A percentile compares a stretch with the other conserved stretches of the same genome.
Evolutionary conservation across 139 green algal genomes (phyloP).

Genomic region (Chlamydomonas sp.): DNA sequence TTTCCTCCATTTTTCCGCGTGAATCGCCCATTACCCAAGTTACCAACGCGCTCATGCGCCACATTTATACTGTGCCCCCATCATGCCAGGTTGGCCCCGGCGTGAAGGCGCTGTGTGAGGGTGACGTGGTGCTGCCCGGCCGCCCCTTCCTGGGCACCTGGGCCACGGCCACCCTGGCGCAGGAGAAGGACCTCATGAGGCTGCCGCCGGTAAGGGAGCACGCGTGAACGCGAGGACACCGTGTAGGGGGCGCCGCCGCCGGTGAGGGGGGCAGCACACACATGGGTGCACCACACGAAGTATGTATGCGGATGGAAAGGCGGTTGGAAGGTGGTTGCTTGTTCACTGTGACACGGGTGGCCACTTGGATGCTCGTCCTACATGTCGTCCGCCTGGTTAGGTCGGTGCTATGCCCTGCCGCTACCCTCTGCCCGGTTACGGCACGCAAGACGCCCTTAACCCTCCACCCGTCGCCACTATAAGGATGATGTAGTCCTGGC

Average conservation of each 20-base stretch:
- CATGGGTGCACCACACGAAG: too few species aligned
- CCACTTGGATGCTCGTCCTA: too few species aligned
- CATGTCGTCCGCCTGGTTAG: too few species aligned
- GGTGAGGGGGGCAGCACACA: background rate
- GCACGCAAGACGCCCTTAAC: too few species aligned
- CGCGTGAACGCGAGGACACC: background rate
- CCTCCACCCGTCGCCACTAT: too few species aligned
- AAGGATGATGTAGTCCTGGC: too few species aligned
- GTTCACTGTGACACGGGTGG: too few species aligned
- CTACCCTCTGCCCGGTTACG: too few species aligned
- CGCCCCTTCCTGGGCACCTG: slow-evolving; percentile 81
- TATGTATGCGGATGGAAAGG: too few species aligned
- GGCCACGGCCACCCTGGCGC: slow-evolving; percentile 69
- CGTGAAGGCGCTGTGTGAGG: slow-evolving; percentile 77
- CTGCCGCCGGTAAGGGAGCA: slow-evolving; percentile 30
- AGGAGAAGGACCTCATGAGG: slow-evolving; percentile 75
- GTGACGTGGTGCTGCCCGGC: slow-evolving; percentile 85
- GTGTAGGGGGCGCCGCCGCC: background rate
- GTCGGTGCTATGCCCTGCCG: too few species aligned
- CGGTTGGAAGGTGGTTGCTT: too few species aligned
- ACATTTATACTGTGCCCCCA: background rate
- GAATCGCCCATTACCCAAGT: background rate
- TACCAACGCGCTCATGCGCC: too few species aligned
- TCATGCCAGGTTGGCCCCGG: slow-evolving; percentile 80
- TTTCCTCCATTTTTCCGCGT: background rate